Evolutionary conservation across 164 flowering plant species (phyloP).

Genomic region (Cinnamomum micranthum): DNA sequence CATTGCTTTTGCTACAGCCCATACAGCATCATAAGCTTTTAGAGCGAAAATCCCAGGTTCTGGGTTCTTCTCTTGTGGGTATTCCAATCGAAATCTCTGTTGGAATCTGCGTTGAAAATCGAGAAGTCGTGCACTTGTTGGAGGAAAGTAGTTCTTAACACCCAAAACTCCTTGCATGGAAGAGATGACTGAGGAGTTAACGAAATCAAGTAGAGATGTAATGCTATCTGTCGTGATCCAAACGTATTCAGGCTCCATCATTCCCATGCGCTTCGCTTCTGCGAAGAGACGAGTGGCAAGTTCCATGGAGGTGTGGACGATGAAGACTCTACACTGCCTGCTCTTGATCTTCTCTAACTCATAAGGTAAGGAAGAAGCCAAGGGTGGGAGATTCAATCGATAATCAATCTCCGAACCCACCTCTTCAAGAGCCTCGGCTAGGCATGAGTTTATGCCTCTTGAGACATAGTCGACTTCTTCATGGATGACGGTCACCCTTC

Average conservation of each 20-base stretch:
- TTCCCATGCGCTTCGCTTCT: conserved; percentile 11
- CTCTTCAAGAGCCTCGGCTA: conserved; percentile 11
- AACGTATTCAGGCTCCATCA: conserved; percentile 29
- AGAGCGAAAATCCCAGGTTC: conserved; percentile 23
- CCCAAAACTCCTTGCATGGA: conserved; percentile 27
- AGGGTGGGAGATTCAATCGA: neutral
- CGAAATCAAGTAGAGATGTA: conserved; percentile 21
- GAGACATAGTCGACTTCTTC: conserved; percentile 34
- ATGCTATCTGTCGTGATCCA: conserved; percentile 38
- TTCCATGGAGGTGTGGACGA: conserved; percentile 5
- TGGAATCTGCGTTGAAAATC: conserved; percentile 4
- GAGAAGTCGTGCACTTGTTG: neutral
- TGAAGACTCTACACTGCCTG: conserved; percentile 13
- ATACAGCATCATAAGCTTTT: conserved; percentile 25
- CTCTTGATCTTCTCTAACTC: conserved; percentile 5
- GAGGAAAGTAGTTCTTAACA: conserved; percentile 8
- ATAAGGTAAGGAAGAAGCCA: neutral
- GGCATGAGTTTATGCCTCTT: conserved; percentile 14
- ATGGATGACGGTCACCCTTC: conserved; percentile 29
- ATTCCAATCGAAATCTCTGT: conserved; percentile 7
- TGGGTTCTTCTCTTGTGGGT: conserved; percentile 17
- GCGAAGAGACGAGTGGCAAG: conserved; percentile 2
- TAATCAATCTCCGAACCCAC: conserved; percentile 7
- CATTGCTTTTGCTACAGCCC: conserved; percentile 1
- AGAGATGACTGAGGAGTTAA: conserved; percentile 11